phyloP scores from a whole-genome alignment of 2,329 filamentous ascomycete genomes.

The Epichloe festucae region DNA sequence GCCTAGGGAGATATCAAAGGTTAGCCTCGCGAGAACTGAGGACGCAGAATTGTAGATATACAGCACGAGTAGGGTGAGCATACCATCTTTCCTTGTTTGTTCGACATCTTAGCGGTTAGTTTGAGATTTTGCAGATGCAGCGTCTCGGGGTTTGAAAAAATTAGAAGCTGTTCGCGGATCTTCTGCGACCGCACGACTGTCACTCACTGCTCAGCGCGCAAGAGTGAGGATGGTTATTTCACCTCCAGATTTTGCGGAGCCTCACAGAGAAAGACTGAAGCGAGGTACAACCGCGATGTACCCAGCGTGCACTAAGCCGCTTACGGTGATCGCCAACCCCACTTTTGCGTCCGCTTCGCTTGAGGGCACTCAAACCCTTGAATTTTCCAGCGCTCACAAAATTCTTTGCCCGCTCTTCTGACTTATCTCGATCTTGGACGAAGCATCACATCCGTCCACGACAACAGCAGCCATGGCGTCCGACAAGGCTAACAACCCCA shows the following conservation, averaged over 20 bases:
- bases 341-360: constrained; percentile 14
- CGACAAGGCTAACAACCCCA: constrained; percentile 92
- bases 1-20: constrained; percentile 41
- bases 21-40: constrained; percentile 46
- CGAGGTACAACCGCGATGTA: constrained; percentile 21
- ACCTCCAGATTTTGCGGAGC: constrained; percentile 33
- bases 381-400: constrained; percentile 26
- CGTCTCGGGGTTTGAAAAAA: constrained; percentile 30
- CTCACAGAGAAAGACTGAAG: constrained; percentile 27
- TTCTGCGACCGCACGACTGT: constrained; percentile 24
- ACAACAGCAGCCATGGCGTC: constrained; percentile 36
- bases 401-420: constrained; percentile 14
- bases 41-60: constrained; percentile 15
- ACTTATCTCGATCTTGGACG: constrained; percentile 19
- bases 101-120: constrained; percentile 22
- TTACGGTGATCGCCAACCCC: constrained; percentile 6
- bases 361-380: constrained; percentile 30
- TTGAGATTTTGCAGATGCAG: constrained; percentile 19
- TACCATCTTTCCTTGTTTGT: constrained; percentile 99
- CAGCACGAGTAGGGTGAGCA: constrained; percentile 30
- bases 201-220: constrained; percentile 29
- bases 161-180: constrained; percentile 22
- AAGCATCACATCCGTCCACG: constrained; percentile 22
- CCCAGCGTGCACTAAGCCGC: constrained; percentile 14
- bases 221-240: constrained; percentile 21